Evolutionary conservation across 345 rosid genomes (phyloP).

Genomic region (Eucalyptus cloeziana): DNA sequence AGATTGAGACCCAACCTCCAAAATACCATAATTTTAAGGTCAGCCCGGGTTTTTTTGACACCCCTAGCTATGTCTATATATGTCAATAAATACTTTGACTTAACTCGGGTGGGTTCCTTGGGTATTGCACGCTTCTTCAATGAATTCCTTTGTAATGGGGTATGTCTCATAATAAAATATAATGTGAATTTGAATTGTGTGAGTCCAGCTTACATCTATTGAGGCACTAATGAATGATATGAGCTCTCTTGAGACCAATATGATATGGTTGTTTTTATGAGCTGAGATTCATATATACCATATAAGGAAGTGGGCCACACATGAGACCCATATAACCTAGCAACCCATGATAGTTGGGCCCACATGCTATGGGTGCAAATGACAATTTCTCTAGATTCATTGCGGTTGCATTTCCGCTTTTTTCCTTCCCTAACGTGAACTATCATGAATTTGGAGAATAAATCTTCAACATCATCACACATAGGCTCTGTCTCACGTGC

Average conservation of each 20-base stretch:
- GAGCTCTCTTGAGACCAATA: neutral
- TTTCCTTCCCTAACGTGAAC: neutral
- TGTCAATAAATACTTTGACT: neutral
- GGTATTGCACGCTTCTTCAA: neutral
- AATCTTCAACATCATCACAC: neutral
- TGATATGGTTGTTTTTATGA: neutral
- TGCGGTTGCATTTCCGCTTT: neutral
- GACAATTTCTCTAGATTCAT: neutral
- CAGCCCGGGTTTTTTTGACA: no score
- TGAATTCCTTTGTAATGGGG: neutral
- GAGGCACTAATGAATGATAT: neutral
- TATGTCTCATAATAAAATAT: neutral
- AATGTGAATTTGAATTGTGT: neutral
- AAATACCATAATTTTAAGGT: no score
- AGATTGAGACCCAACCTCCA: neutral
- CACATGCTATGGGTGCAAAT: neutral
- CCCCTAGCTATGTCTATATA: no score
- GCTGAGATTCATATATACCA: neutral
- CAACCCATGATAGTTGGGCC: neutral
- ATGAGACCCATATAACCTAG: neutral
- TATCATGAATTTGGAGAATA: neutral
- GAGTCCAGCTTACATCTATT: neutral
- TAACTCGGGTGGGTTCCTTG: neutral
- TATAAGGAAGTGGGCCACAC: neutral
- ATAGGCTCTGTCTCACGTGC: neutral